Base-by-base conservation (phyloP, 805 yeast genomes). In the Geotrichum ghanense region DNA sequence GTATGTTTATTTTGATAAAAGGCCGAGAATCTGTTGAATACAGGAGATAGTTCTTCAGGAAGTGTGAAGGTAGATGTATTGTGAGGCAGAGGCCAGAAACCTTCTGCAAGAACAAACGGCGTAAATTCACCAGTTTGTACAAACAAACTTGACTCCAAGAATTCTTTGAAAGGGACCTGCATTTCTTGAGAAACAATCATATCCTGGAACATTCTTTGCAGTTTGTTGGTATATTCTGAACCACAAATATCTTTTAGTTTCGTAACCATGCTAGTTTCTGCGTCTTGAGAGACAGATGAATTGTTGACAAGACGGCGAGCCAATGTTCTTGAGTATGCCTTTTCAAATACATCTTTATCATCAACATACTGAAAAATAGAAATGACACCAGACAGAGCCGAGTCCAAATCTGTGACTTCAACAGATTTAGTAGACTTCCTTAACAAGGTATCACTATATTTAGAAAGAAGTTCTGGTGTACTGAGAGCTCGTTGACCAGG, bases 181-280 rank as follows among this genome's bases (percentile, higher is more conserved):
- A 92, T 71, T 47, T 86, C 90, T 51, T 77, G 78, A 0, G 95
- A 85, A 2, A 90, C 76, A 56, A 83, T 76, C 71, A 92, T 86
- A 66, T 92, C 98, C 61, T 83, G 84, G 63, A 92, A 89, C 99
- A 92, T 92, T 56, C 88, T 85, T 20, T 95, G 84, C 64, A 92
- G 84, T 63, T 89, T 90, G 46, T 86, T 81, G 1, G 97, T 89
- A 63, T 90, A 92, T 60, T 92, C 97, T 61, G 81, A 72, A 17
- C 95, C 87, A 64, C 92, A 90, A 50, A 83, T 95, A 48, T 83
- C 83, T 62, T 88, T 94, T 53, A 92, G 73, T 57, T 84, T 78
- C 57, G 87, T 86, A 51, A 92, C 86, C 52, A 92, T 79, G 48
- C 76, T 67, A 54, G 86, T 90, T 67, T 92, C 99, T 41, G 76